Evolutionary conservation across 2,329 filamentous ascomycete species (phyloP).

Genomic region (Nemania serpens): DNA sequence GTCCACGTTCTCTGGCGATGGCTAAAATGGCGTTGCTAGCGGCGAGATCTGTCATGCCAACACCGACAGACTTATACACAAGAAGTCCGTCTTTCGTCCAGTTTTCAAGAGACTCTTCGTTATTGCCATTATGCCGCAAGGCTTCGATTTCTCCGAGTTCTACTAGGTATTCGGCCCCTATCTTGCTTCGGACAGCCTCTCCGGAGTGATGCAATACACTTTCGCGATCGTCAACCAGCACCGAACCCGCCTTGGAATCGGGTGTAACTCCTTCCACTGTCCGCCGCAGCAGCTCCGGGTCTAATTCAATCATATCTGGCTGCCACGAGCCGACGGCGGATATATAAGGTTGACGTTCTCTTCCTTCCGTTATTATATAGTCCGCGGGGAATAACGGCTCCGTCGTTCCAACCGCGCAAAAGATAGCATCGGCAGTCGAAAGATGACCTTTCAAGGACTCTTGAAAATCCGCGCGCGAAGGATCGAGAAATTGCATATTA

Average conservation of each 20-base stretch:
- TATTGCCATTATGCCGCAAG: not conserved
- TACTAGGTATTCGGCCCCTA: constrained; percentile 4
- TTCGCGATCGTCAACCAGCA: constrained; percentile 26
- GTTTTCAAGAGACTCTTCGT: not conserved
- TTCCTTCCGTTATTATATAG: constrained; percentile 3
- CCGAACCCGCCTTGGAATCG: constrained; percentile 8
- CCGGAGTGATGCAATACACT: constrained; percentile 21
- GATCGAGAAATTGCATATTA: constrained; percentile 11
- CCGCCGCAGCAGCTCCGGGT: constrained; percentile 11
- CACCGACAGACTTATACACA: constrained; percentile 25
- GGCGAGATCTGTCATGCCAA: constrained; percentile 25
- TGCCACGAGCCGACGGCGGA: constrained; percentile 28
- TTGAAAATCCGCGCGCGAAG: constrained; percentile 7
- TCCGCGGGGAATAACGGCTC: constrained; percentile 22
- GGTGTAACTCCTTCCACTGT: not conserved
- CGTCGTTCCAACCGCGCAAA: constrained; percentile 17
- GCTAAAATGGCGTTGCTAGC: constrained; percentile 22
- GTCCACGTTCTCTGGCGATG: constrained; percentile 17
- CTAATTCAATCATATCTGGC: constrained; percentile 27
- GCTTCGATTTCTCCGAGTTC: constrained; percentile 21
- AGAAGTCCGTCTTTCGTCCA: constrained; percentile 23
- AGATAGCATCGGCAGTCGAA: constrained; percentile 13
- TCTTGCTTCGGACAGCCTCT: constrained; percentile 14
- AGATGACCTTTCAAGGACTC: constrained; percentile 1
- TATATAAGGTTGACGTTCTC: constrained; percentile 18